Base-by-base conservation (phyloP, 2,329 filamentous ascomycete species). In the Colletotrichum falcatum region DNA sequence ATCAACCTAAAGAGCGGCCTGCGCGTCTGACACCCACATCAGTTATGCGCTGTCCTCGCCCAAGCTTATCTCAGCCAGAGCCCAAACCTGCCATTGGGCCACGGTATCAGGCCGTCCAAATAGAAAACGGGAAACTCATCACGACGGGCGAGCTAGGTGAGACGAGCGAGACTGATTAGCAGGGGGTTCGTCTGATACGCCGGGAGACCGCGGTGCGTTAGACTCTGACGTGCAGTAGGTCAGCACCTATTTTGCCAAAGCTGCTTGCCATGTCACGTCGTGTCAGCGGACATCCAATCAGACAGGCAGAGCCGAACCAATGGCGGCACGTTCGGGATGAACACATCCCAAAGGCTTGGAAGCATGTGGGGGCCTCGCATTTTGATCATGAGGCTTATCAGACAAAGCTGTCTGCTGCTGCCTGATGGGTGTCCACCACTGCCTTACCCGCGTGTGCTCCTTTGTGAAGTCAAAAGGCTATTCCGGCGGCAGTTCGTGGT, bases 41-140 rank as follows among this genome's bases (percentile, higher is more conserved):
- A 28, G 9, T 18, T n/a, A 18, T 66, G 44, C 18, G 64, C 8
- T 58, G 51, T 61, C 44, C 16, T 26, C 11, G 28, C 16, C 8
- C 28, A 16, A 39, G 63, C 63, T 70, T 54, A 67, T 70, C 56
- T 62, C 58, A 70, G 44, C 58, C 58, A 23, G 37, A 26, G 42
- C 14, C 9, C 6, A 26, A 20, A 5, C 1, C 23, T 30, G 20
- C 30, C 33, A 62, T 70, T 67, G 64, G 58, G 51, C 64, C 58
- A 62, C 58, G 56, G 51, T 26, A 54, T 37, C 42, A 26, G 9
- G 20, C 35, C n/a, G n/a, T 39, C 14, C 16, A 26, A 33, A 37
- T 20, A 5, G 12, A 3, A 8, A n/a, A 23, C 33, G 0, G 12
- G 5, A 46, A 42, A 7, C 11, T 2, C 3, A 16, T 11, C 8